Base-by-base conservation (phyloP, 2,329 filamentous ascomycete genomes). In the Hortaea sp. region DNA sequence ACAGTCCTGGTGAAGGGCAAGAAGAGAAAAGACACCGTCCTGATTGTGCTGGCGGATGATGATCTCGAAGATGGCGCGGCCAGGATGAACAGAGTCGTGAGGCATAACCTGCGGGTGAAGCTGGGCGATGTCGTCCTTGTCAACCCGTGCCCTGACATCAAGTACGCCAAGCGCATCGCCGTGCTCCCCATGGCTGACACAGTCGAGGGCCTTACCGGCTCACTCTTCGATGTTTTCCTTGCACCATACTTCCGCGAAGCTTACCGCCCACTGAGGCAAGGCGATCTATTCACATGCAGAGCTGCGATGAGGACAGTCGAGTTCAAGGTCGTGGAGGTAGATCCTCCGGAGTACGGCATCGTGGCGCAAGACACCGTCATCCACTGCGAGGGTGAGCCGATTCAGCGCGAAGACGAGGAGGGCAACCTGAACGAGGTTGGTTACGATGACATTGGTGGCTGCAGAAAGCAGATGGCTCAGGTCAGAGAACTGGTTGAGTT, bases 151-250 rank as follows among this genome's bases (percentile, higher is more conserved):
- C 90, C 92, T 12, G 92, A 98, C 69, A 98, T 98, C 77, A 98
- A 98, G 95, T 98, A 98, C 69, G 92, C 94, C 71, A 98, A 98
- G 79, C 88, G 92, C 63, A 95, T 98, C 66, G 92, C 92, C 52
- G 92, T 98, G 50, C 85, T 98, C 41, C 92, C 92, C 52, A 97
- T 98, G 62, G 89, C 92, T 67, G 92, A 98, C 68, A 97, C 94
- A 56, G 84, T 98, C 61, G 92, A 98, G 75, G 92, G 94, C 63
- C 80, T 98, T 51, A 97, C 94, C 52, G 92, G 92, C 61, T 97
- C 90, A 39, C 81, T 98, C 53, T 98, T 98, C 72, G 92, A 98
- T 64, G 92, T 97, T 61, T 98, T 94, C 81, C 88, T 98, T 57
- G 92, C 92, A 49, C 92, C 92, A 63, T 98, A 98, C 76, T 98